Evolutionary conservation across 2,329 filamentous ascomycete genomes (phyloP), one percentile per base, ranked within the genome.

Genomic region (Aspergillus hortae): DNA sequence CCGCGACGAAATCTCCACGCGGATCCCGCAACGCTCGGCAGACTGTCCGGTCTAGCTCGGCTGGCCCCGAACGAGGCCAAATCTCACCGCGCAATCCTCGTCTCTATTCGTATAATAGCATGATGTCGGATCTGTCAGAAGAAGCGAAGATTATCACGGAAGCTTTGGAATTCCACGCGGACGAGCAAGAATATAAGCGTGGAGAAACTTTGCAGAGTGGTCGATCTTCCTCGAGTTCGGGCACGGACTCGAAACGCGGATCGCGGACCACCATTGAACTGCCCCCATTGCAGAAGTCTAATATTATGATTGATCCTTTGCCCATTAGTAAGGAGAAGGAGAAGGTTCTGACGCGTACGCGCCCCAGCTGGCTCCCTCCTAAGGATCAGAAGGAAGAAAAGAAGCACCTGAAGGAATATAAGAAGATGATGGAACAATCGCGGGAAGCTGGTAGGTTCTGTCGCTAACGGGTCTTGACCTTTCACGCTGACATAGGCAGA

Each of bases 341-440:
- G 61, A 84, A 80, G 57, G 80, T 85, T 14, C 68, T 86, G 19
- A 81, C 77, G 77, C 86, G 71, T 74, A 92, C 64, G 72, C 86
- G 72, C 74, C 92, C 79, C 33, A 86, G 80, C 44, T 88, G 79
- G 85, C 75, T 84, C 48, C 85, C 83, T 17, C 83, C 83, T 7
- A 85, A 82, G 72, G 86, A 94, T 59, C 92, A 90, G 2, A 88
- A 88, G 49, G 94, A 99, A 70, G 94, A 99, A 74, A 89, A 84
- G 67, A 87, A 86, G 60, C 94, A 99, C 70, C 68, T 99, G 59
- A 91, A 83, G 65, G 80, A 86, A 61, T 86, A 84, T 64, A 81
- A 85, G 70, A 77, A 75, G 61, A 86, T 86, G 82, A 83, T 86
- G 81, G 78, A 79, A n/a, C 73, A 78, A 42, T 79, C 82, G 25